Evolutionary conservation across 257 asterid genomes (phyloP).

Genomic region (Coffea canephora): DNA sequence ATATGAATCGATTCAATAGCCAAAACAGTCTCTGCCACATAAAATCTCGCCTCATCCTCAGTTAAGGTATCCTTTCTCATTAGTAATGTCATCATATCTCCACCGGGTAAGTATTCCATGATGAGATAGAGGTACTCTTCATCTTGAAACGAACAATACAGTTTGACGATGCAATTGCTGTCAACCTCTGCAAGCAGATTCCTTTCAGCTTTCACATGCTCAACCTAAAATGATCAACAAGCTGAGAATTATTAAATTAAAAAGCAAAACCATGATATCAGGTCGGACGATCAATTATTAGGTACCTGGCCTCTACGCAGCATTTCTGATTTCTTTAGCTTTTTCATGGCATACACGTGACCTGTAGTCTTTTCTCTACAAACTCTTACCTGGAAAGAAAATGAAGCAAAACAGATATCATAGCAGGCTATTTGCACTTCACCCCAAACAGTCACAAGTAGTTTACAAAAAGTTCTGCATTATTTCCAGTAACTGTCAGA

Average conservation of each 20-base stretch:
- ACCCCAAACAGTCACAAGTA: too few species aligned
- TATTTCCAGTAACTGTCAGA: too few species aligned
- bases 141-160: conserved; percentile 96
- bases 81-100: conserved; percentile 97
- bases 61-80: conserved; percentile 94
- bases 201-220: conserved; percentile 92
- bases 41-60: conserved; percentile 87
- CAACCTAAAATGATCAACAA: conserved; percentile 49
- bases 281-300: conserved; percentile 29
- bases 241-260: conserved; percentile 28
- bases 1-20: conserved; percentile 94
- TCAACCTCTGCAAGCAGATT: conserved; percentile 94
- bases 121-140: conserved; percentile 90
- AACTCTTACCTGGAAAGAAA: conserved; percentile 70
- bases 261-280: conserved; percentile 25
- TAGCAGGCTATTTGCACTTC: too few species aligned
- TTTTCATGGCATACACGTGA: conserved; percentile 95
- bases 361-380: conserved; percentile 87
- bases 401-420: conserved; percentile 23
- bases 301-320: conserved; percentile 98
- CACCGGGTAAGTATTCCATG: conserved; percentile 98
- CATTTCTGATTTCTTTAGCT: conserved; percentile 98
- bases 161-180: conserved; percentile 93
- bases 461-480: too few species aligned
- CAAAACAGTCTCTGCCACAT: conserved; percentile 94